Base-by-base conservation (phyloP, 2,329 filamentous ascomycete species). In the Colletotrichum scovillei region DNA sequence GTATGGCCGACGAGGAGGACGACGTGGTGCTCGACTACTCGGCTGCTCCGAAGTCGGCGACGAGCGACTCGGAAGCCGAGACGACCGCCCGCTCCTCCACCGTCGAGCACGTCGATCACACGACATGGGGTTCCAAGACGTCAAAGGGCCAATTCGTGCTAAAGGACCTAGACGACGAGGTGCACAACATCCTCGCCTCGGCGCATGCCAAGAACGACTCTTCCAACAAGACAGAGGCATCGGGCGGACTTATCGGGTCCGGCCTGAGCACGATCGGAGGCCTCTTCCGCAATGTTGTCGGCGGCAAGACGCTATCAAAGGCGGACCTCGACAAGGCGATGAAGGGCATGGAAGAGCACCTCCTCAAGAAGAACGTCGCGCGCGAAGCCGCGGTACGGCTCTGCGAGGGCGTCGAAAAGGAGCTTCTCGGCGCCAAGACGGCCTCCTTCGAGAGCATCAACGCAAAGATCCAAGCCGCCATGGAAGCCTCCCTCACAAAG, bases 311-410 rank as follows among this genome's bases (percentile, higher is more conserved):
- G 0, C 85, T 99, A 79, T 97, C 95, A 1, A 94, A 95, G 81
- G 91, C 93, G 76, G 96, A 98, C 79, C 88, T 99, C 26, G 93
- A 95, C 75, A 97, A 97, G 82, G 94, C 97, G 2, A 92, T 99
- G 85, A 97, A 96, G 83, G 94, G 93, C 38, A 98, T 99, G 95
- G 95, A 98, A 81, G 95, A 98, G 70, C 96, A 98, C 81, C 87
- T 99, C 7, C 85, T 99, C 73, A 92, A 93, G 84, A 99, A 99
- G 87, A 99, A 99, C 79, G 95, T 99, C 32, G 97, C 97, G 0
- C 93, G 94, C 66, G 97, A 98, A 86, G 97, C 97, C 19, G 97
- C 96, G 1, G 89, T 98, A 38, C 93, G 97, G 66, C 86, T 99
- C 55, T 98, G 96, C 81, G 92, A 97, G 75, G 95, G 95, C 64